Base-by-base conservation (phyloP, 192 early-diverging fungal genomes). In the Coemansia furcata region DNA sequence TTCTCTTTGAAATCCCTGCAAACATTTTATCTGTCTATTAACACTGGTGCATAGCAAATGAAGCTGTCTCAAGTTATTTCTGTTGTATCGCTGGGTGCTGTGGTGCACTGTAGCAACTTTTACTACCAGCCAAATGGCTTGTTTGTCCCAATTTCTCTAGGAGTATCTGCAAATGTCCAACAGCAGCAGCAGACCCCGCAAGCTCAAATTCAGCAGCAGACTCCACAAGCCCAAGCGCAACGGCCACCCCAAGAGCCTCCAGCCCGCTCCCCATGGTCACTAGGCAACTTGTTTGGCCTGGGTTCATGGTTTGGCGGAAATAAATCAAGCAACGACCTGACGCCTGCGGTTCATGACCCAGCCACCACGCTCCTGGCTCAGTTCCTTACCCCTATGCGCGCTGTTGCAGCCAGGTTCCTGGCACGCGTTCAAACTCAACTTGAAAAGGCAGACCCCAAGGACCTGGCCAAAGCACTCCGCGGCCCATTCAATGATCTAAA, bases 71-170 rank as follows among this genome's bases (percentile, higher is more conserved):
- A 37, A 37, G 17, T 63, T 32, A 43, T 58, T 29, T 15, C 60
- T 3, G 37, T 58, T n/a, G 42, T 43, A 14, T 44, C 46, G 29
- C 58, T 68, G 55, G 44, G 33, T 61, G 66, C 58, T 30, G 35
- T 38, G 17, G 35, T 21, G 11, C 42, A 58, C 60, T 11, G 46
- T 29, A 4, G 49, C 60, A 47, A 30, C 21, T 23, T 78, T 3
- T 73, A 73, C 61, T 66, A 73, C 60, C 66, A 70, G 65, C 71
- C 71, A 66, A 73, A 73, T 43, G 71, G 66, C 23, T 46, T 69
- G 23, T 69, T 69, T 75, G 59, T 62, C 11, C 73, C 73, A 12
- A 44, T 66, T 35, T 61, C 73, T 3, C 15, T 75, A 17, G 68
- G 67, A 32, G 47, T 52, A 29, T 30, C 46, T 17, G 40, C 52